A percentile compares a stretch with the other conserved stretches of the same genome.
Conservation (phyloP, 129 eudicot species). For the Saussurea involucrata region DNA sequence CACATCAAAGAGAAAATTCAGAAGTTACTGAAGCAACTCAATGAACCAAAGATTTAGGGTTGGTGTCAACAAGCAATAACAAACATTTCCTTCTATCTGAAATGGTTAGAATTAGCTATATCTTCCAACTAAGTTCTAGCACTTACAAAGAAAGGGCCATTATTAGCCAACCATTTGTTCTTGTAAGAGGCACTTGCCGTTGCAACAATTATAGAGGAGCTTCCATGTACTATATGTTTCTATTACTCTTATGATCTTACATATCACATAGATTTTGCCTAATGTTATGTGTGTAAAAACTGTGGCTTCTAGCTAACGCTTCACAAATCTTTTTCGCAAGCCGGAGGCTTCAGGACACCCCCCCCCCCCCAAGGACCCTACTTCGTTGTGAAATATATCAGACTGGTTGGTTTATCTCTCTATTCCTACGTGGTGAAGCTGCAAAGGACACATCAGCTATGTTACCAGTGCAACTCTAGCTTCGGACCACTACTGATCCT, state of each 20-base stretch:
- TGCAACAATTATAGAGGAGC: background rate
- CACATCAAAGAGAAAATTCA: background rate
- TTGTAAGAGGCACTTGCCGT: background rate
- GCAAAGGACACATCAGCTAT: background rate
- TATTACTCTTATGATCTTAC: background rate
- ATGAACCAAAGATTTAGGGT: background rate
- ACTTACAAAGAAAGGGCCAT: background rate
- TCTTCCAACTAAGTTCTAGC: background rate
- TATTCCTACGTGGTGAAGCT: background rate
- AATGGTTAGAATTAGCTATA: background rate
- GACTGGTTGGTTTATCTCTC: background rate
- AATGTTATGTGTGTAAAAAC: background rate
- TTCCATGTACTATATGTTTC: background rate
- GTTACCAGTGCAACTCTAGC: background rate
- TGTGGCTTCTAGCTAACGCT: background rate
- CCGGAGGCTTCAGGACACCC: no score
- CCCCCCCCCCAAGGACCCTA: no score
- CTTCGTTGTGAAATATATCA: background rate
- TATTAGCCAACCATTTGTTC: background rate
- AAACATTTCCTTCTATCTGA: background rate
- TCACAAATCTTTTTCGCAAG: background rate
- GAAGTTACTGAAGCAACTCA: constrained; percentile 5
- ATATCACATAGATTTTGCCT: background rate
- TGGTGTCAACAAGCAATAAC: background rate
- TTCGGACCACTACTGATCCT: background rate